phyloP scores from a whole-genome alignment of 2,329 filamentous ascomycete species.

The Colletotrichum camelliae region DNA sequence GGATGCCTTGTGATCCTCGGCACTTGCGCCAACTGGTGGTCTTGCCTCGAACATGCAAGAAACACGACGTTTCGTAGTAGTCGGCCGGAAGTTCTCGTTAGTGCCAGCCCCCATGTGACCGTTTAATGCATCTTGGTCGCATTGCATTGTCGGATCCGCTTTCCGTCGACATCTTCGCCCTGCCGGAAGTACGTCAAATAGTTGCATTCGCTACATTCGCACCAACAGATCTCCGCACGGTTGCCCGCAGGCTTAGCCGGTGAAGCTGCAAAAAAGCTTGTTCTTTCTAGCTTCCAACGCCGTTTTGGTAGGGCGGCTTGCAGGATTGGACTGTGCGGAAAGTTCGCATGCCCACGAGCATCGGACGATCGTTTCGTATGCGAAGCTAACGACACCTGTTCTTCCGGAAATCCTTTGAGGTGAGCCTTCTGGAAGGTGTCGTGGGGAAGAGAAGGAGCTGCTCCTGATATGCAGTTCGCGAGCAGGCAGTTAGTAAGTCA shows the following conservation, averaged over 20 bases:
- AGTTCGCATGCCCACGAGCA: background rate
- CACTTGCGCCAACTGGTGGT: background rate
- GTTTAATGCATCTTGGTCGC: background rate
- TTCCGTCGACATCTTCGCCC: background rate
- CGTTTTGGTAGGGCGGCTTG: background rate
- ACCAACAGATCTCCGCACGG: conserved; percentile 1
- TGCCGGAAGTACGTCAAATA: background rate
- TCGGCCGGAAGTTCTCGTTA: background rate
- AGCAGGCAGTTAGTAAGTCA: background rate
- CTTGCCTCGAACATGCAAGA: background rate
- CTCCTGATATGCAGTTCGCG: background rate
- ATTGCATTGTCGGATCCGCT: background rate
- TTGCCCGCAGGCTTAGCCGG: background rate
- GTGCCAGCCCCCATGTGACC: too few relatives aligned
- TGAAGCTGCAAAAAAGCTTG: background rate
- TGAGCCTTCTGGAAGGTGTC: background rate
- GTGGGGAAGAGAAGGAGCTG: background rate
- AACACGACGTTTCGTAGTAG: background rate
- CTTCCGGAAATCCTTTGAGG: background rate
- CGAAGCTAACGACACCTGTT: conserved; percentile 9
- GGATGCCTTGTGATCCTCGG: background rate
- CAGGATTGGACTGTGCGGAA: background rate
- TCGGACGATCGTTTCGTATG: conserved; percentile 22
- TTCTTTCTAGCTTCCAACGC: background rate
- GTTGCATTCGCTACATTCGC: background rate